Percentiles rank a stretch among this genome's conserved stretches.
phyloP scores from a whole-genome alignment of 306 rosid genomes.

The Senna siamea region DNA sequence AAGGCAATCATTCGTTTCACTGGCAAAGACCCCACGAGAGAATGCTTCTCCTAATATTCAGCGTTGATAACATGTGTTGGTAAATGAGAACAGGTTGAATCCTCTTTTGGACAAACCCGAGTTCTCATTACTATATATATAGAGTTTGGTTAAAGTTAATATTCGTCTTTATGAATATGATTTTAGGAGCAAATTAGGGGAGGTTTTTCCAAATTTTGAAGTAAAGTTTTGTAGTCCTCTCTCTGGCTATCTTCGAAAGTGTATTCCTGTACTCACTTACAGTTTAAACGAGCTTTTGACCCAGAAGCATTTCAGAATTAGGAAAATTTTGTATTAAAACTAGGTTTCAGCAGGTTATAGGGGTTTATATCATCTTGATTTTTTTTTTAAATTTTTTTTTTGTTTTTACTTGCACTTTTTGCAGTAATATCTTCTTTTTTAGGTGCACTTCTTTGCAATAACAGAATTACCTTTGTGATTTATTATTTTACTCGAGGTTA shows the following conservation, averaged over 20 bases:
- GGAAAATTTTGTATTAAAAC: slow-evolving; percentile 24
- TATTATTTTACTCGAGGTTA: not conserved
- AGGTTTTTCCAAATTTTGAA: slow-evolving; percentile 44
- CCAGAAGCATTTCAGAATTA: slow-evolving; percentile 24
- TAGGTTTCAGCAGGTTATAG: slow-evolving; percentile 30
- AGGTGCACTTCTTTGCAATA: slow-evolving; percentile 28
- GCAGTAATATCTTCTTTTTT: slow-evolving; percentile 20
- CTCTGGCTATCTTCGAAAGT: not conserved
- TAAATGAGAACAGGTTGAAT: slow-evolving; percentile 4
- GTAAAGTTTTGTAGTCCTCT: slow-evolving; percentile 41
- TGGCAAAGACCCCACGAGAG: slow-evolving; percentile 53
- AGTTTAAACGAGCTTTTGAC: slow-evolving; percentile 31
- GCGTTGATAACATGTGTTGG: slow-evolving; percentile 39
- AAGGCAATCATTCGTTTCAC: slow-evolving; percentile 44
- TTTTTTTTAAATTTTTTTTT: too few species aligned
- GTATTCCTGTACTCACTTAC: slow-evolving; percentile 4
- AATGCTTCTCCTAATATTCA: slow-evolving; percentile 83
- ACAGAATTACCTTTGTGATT: slow-evolving; percentile 26
- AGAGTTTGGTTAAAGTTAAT: slow-evolving; percentile 18
- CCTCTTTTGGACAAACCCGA: slow-evolving; percentile 1
- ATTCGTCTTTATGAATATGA: slow-evolving; percentile 10
- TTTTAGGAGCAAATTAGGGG: slow-evolving; percentile 2
- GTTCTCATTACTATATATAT: slow-evolving; percentile 27
- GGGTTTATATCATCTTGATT: not conserved
- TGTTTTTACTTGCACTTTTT: too few species aligned